Percentiles rank a stretch among this genome's conserved stretches.
Conservation (phyloP, 495 filamentous ascomycete genomes). For the Elasticomyces elasticus region DNA sequence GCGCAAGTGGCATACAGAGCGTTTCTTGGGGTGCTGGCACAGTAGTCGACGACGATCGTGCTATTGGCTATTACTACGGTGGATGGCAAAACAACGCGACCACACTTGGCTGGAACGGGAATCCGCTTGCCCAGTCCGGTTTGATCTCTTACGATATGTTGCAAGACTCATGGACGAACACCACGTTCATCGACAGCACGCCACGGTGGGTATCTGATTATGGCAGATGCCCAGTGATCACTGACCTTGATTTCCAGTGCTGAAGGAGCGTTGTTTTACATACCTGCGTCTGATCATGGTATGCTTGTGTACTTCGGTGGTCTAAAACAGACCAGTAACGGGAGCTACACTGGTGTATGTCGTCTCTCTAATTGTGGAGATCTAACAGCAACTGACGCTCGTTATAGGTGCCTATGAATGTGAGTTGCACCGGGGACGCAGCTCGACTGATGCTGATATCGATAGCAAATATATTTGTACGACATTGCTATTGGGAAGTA, state of each 20-base stretch:
- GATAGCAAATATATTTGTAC: slow-evolving; percentile 39
- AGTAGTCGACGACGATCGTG: slow-evolving; percentile 27
- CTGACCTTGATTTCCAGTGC: background rate
- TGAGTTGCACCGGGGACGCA: background rate
- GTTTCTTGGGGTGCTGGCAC: slow-evolving; percentile 32
- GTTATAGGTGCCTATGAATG: slow-evolving; percentile 21
- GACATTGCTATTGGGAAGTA: slow-evolving; percentile 43
- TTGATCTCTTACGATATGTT: slow-evolving; percentile 41
- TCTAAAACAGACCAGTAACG: slow-evolving; percentile 28
- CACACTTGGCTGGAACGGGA: slow-evolving; percentile 36
- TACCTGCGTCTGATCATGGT: slow-evolving; percentile 44
- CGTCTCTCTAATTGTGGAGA: background rate
- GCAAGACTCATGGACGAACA: slow-evolving; percentile 33
- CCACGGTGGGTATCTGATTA: too few relatives aligned
- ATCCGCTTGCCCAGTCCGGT: slow-evolving; percentile 31
- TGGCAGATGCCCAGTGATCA: too few relatives aligned
- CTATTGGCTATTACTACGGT: slow-evolving; percentile 38
- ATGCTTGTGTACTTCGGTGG: slow-evolving; percentile 47
- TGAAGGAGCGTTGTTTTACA: slow-evolving; percentile 39
- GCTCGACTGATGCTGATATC: slow-evolving; percentile 21
- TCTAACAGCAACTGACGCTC: background rate
- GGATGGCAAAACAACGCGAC: slow-evolving; percentile 41
- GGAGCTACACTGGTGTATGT: slow-evolving; percentile 21
- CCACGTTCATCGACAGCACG: slow-evolving; percentile 36
- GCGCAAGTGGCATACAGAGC: slow-evolving; percentile 21